Conservation (phyloP, 805 yeast species). For the Kodamaea kaohsiungensis region DNA sequence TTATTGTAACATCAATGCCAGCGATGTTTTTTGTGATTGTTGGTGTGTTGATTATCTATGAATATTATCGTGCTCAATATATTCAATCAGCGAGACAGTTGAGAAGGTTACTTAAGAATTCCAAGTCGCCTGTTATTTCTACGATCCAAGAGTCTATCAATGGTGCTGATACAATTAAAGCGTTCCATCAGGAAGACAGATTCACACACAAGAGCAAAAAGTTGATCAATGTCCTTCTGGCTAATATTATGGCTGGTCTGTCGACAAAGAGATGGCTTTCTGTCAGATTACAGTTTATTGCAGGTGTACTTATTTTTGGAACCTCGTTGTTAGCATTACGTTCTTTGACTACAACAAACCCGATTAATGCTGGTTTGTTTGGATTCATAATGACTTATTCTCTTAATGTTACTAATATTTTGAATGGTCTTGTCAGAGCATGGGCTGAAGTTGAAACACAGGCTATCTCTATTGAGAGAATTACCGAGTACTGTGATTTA, state of each 20-base stretch:
- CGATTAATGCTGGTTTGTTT: conserved; percentile 57
- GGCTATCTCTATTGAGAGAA: conserved; percentile 67
- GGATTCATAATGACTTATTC: conserved; percentile 69
- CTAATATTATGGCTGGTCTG: conserved; percentile 12
- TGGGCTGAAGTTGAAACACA: conserved; percentile 65
- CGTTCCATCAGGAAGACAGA: conserved; percentile 63
- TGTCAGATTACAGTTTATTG: conserved; percentile 60
- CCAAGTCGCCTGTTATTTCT: conserved; percentile 77
- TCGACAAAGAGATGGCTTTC: conserved; percentile 67
- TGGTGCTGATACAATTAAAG: conserved; percentile 78
- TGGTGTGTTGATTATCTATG: conserved; percentile 54
- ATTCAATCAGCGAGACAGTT: conserved; percentile 73
- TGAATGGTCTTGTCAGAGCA: conserved; percentile 58
- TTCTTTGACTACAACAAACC: conserved; percentile 37
- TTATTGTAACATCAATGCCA: conserved; percentile 58
- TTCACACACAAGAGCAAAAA: conserved; percentile 57
- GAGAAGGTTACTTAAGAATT: conserved; percentile 66
- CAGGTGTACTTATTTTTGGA: conserved; percentile 53
- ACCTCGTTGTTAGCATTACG: conserved; percentile 50
- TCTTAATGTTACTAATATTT: conserved; percentile 52
- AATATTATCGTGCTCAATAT: conserved; percentile 70
- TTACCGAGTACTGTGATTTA: conserved; percentile 56
- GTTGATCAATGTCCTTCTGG: conserved; percentile 51
- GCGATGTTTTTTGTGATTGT: conserved; percentile 48
- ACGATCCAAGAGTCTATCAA: conserved; percentile 78